Evolutionary conservation across 1,284 basidiomycete species (phyloP).

Genomic region (Austroboletus rostrupii): DNA sequence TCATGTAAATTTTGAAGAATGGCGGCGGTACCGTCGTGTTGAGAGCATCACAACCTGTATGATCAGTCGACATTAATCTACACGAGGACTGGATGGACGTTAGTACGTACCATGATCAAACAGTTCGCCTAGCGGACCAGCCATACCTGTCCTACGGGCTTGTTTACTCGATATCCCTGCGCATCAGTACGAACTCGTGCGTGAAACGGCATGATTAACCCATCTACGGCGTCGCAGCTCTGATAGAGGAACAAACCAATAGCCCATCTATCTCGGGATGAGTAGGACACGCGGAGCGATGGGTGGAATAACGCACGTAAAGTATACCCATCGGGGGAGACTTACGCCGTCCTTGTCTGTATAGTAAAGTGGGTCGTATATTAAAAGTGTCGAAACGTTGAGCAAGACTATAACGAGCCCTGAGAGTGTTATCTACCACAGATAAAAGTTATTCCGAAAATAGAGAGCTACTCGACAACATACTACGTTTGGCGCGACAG

Average conservation of each 20-base stretch:
- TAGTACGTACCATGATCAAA: constrained; percentile 84
- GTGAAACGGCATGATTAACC: constrained; percentile 41
- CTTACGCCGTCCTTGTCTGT: constrained; percentile 58
- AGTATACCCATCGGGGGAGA: constrained; percentile 82
- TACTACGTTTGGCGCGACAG: constrained; percentile 89
- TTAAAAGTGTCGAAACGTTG: constrained; percentile 83
- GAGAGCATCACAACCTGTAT: constrained; percentile 78
- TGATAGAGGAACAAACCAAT: constrained; percentile 91
- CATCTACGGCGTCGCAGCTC: constrained; percentile 85
- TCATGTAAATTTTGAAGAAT: background rate
- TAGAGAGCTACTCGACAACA: constrained; percentile 26
- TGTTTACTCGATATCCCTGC: constrained; percentile 68
- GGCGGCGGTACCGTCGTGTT: constrained; percentile 78
- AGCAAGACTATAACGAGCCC: constrained; percentile 80
- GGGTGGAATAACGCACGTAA: constrained; percentile 53
- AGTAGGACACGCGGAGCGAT: background rate
- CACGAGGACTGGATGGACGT: background rate
- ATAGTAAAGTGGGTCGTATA: constrained; percentile 77
- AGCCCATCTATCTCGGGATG: constrained; percentile 64
- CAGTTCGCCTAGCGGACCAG: constrained; percentile 92
- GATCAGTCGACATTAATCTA: background rate
- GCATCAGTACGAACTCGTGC: background rate
- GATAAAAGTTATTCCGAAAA: background rate
- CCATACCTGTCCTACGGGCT: constrained; percentile 92
- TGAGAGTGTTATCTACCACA: constrained; percentile 69